Evolutionary conservation across 2,329 filamentous ascomycete genomes (phyloP).

Genomic region (Elsinoe arachidis): DNA sequence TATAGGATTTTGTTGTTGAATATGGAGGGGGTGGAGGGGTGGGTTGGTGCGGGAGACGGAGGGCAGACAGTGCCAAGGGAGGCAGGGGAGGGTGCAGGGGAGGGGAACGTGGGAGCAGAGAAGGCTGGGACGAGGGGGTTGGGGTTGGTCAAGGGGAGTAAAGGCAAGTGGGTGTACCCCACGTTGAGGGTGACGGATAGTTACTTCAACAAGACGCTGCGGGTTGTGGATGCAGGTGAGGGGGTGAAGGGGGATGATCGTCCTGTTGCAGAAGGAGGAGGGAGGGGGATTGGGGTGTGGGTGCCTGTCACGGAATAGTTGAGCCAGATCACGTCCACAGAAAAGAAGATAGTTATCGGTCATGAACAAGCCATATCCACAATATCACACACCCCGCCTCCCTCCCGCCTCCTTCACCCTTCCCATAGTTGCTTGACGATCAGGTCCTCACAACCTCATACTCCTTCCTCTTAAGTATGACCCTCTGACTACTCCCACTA

Average conservation of each 20-base stretch:
- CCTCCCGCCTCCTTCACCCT: neutral
- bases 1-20: slow-evolving; percentile 64
- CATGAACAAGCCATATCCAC: too few species aligned
- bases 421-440: neutral
- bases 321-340: neutral
- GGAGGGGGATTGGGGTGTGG: slow-evolving; percentile 41
- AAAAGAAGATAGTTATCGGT: too few species aligned
- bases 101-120: neutral
- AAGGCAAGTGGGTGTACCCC: slow-evolving; percentile 61
- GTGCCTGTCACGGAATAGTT: slow-evolving; percentile 18
- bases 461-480: slow-evolving; percentile 1
- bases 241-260: slow-evolving; percentile 46
- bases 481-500: neutral
- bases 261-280: slow-evolving; percentile 21
- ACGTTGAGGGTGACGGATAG: slow-evolving; percentile 72
- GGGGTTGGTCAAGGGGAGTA: slow-evolving; percentile 2
- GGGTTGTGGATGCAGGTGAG: slow-evolving; percentile 73
- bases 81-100: neutral
- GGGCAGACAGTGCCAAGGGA: slow-evolving; percentile 14
- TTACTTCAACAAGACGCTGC: slow-evolving; percentile 86
- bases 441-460: slow-evolving; percentile 5
- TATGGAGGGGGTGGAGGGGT: slow-evolving; percentile 9
- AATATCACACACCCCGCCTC: neutral
- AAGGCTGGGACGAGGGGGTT: slow-evolving; percentile 2
- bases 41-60: slow-evolving; percentile 19